A percentile compares a stretch with the other conserved stretches of the same genome.
These are phyloP conservation scores for Leccinum incarnatum DNA, from an alignment of 768 basidiomycete species.

Conservation along the genomic window DNA sequence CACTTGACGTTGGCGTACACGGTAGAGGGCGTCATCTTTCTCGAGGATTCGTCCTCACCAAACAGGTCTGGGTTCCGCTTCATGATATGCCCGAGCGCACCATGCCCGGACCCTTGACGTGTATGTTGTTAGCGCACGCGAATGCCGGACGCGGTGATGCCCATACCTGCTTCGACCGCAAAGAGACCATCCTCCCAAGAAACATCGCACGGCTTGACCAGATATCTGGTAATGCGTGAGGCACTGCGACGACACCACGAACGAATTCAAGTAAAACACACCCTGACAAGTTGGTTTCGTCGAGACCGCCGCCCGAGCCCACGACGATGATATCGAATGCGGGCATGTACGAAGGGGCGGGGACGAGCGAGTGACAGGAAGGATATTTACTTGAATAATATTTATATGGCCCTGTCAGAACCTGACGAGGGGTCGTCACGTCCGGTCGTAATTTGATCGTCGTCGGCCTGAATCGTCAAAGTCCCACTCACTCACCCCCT, in stretches of 20 bases:
- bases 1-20: slow-evolving; percentile 36
- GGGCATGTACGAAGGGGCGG: slow-evolving; percentile 33
- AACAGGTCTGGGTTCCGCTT: slow-evolving; percentile 56
- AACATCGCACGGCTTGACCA: slow-evolving; percentile 67
- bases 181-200: slow-evolving; percentile 81
- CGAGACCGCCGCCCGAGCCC: slow-evolving; percentile 85
- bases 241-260: neutral
- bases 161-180: slow-evolving; percentile 81
- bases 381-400: neutral
- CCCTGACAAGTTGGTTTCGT: slow-evolving; percentile 88
- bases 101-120: slow-evolving; percentile 72
- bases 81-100: slow-evolving; percentile 67
- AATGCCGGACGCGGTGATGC: neutral
- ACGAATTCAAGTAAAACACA: slow-evolving; percentile 37
- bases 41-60: slow-evolving; percentile 18
- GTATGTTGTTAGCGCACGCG: neutral
- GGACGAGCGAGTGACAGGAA: neutral
- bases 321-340: slow-evolving; percentile 74
- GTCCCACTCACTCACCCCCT: neutral
- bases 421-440: neutral
- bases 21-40: slow-evolving; percentile 20
- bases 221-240: slow-evolving; percentile 56
- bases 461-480: neutral
- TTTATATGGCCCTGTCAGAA: neutral
- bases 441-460: neutral